phyloP scores from a whole-genome alignment of 192 early-diverging fungal species.

The Backusella australiensis region DNA sequence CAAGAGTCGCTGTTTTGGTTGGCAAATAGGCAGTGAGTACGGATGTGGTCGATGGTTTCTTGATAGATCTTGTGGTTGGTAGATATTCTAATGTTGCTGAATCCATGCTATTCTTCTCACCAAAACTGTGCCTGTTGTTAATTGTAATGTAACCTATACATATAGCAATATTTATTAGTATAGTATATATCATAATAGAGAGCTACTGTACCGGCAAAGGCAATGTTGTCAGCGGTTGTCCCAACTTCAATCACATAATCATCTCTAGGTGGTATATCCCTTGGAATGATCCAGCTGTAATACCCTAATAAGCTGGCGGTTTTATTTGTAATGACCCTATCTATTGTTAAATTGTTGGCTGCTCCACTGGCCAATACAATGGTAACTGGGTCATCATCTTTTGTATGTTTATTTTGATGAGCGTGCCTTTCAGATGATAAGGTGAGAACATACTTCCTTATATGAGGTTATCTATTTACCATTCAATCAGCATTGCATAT shows the following conservation, averaged over 20 bases:
- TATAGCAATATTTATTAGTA: background rate
- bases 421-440: background rate
- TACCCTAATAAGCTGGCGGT: background rate
- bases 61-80: background rate
- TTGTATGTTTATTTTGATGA: background rate
- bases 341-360: background rate
- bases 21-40: background rate
- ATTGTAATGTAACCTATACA: background rate
- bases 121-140: background rate
- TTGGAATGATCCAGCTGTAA: background rate
- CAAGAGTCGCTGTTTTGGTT: background rate
- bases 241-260: slow-evolving; percentile 1
- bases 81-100: background rate
- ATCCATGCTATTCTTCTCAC: background rate
- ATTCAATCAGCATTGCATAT: background rate
- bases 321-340: background rate
- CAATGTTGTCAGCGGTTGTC: background rate
- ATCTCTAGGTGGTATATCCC: background rate
- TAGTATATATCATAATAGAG: background rate
- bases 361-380: background rate
- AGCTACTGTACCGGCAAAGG: background rate
- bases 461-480: background rate
- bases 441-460: background rate
- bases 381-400: background rate
- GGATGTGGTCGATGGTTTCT: background rate